These are phyloP conservation scores for Coemansia sp. DNA, from an alignment of 192 early-diverging fungal genomes.

Conservation along the genomic window DNA sequence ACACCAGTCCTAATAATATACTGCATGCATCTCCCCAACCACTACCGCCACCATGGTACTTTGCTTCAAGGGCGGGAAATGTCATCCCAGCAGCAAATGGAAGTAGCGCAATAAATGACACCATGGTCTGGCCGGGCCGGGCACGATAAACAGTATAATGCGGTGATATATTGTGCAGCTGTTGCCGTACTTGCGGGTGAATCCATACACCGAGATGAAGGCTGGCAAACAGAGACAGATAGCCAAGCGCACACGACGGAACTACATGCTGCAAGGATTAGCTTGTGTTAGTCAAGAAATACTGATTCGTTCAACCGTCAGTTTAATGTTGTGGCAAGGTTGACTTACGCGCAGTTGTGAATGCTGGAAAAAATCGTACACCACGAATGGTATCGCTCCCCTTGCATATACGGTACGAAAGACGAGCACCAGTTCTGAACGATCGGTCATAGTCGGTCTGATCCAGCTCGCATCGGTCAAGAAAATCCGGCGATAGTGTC, in stretches of 20 bases:
- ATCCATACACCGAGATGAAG: constrained; percentile 35
- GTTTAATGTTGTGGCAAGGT: background rate
- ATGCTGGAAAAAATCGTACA: constrained; percentile 21
- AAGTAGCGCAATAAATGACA: constrained; percentile 35
- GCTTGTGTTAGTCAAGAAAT: background rate
- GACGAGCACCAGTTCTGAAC: constrained; percentile 12
- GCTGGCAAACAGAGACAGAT: constrained; percentile 47
- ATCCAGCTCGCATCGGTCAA: constrained; percentile 23
- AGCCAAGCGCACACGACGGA: constrained; percentile 23
- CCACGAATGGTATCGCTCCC: constrained; percentile 9
- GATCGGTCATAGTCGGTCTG: constrained; percentile 21
- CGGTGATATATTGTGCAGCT: constrained; percentile 15
- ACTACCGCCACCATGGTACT: constrained; percentile 36
- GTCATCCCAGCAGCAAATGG: constrained; percentile 41
- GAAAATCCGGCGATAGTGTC: constrained; percentile 23
- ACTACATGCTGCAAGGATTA: constrained; percentile 8
- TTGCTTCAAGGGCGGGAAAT: constrained; percentile 31
- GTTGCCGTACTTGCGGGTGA: constrained; percentile 35
- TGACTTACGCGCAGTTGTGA: constrained; percentile 24
- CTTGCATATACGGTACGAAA: constrained; percentile 26
- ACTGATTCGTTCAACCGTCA: background rate
- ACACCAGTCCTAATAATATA: constrained; percentile 22
- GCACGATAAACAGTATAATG: constrained; percentile 4
- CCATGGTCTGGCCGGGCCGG: constrained; percentile 36
- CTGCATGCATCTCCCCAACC: constrained; percentile 43